Percentiles rank a stretch among this genome's conserved stretches.
These are phyloP conservation scores for Lentinula novae-zelandiae DNA, from an alignment of 1,284 basidiomycete species.

Conservation along the genomic window DNA sequence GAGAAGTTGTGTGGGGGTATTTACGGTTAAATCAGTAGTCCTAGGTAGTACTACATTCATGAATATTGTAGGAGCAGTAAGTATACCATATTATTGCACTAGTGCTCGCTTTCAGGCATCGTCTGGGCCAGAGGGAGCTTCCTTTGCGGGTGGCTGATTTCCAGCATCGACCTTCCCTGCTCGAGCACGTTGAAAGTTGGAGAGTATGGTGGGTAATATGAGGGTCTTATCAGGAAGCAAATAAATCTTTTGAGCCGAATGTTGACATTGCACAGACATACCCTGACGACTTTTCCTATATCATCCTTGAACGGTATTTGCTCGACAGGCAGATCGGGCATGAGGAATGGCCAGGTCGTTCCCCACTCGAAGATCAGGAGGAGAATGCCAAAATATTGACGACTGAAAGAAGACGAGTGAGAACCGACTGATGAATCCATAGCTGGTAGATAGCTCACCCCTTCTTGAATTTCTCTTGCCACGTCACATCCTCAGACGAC, in stretches of 20 bases:
- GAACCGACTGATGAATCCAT: not conserved
- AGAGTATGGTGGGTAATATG: constrained; percentile 8
- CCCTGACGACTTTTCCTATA: constrained; percentile 20
- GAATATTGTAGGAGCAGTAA: no score
- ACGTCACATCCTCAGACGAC: constrained; percentile 10
- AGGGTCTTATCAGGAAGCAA: constrained; percentile 3
- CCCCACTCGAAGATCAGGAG: constrained; percentile 29
- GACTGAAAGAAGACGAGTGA: constrained; percentile 7
- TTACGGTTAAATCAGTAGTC: no score
- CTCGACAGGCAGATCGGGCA: constrained; percentile 18
- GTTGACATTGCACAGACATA: not conserved
- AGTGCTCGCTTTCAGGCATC: not conserved
- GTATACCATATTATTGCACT: no score
- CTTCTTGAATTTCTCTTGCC: constrained; percentile 19
- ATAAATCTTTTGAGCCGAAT: no score
- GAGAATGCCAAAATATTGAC: constrained; percentile 22
- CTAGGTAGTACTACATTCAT: no score
- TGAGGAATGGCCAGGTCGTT: constrained; percentile 26
- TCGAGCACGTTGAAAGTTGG: constrained; percentile 10
- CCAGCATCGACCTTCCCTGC: constrained; percentile 3
- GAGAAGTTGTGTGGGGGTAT: no score
- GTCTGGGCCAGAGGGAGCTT: constrained; percentile 5
- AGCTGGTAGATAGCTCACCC: constrained; percentile 6
- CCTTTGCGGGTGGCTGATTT: constrained; percentile 7
- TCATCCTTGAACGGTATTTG: constrained; percentile 21